Evolutionary conservation across 306 rosid genomes (phyloP).

Genomic region (Begonia loranthoides): DNA sequence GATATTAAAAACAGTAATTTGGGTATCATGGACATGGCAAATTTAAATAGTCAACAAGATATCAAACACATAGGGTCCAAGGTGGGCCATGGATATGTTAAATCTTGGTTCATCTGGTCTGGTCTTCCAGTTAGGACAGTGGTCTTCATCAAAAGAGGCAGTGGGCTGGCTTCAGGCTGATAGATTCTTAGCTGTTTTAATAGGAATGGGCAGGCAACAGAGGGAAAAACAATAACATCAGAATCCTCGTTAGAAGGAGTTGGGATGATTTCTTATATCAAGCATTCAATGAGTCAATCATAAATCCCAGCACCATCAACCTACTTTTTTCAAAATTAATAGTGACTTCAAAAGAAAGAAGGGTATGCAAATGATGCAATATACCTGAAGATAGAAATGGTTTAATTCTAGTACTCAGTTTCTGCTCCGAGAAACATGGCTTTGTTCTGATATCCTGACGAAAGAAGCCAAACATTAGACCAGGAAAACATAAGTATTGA

Average conservation of each 20-base stretch:
- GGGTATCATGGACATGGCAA: constrained; percentile 63
- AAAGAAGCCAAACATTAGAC: constrained; percentile 7
- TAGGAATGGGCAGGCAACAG: constrained; percentile 90
- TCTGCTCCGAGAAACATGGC: constrained; percentile 44
- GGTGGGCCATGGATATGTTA: constrained; percentile 93
- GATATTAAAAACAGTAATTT: constrained; percentile 52
- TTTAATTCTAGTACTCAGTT: constrained; percentile 36
- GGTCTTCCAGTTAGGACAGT: constrained; percentile 93
- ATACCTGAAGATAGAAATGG: constrained; percentile 27
- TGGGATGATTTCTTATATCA: constrained; percentile 40
- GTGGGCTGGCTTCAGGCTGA: constrained; percentile 96
- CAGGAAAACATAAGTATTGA: too few relatives aligned
- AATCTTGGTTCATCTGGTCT: constrained; percentile 96
- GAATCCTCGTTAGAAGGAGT: constrained; percentile 55
- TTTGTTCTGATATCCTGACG: constrained; percentile 41
- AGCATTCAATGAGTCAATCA: constrained; percentile 11
- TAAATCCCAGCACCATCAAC: too few relatives aligned
- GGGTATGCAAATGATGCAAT: neutral
- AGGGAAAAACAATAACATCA: constrained; percentile 94
- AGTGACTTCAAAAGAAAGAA: neutral
- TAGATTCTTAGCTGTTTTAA: constrained; percentile 86
- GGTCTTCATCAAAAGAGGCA: constrained; percentile 23
- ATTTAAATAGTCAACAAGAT: constrained; percentile 32
- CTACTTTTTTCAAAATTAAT: too few relatives aligned
- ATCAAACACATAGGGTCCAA: constrained; percentile 70